These are phyloP conservation scores for Tolypocladium album DNA, from an alignment of 2,329 filamentous ascomycete species.

Conservation along the genomic window DNA sequence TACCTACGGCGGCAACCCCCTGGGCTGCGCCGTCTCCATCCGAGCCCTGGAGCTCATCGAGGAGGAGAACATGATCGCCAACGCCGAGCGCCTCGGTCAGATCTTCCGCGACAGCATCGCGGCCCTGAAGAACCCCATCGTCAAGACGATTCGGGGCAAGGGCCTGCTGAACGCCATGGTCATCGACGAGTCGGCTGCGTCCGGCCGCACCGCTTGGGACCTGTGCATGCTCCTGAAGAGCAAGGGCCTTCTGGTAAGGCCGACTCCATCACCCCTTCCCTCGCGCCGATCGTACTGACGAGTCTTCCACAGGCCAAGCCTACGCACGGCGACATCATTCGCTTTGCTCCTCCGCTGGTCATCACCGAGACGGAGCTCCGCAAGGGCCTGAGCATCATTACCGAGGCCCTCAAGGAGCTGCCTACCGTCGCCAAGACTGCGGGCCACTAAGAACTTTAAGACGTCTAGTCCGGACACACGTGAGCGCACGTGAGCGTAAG, in stretches of 20 bases:
- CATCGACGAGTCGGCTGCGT: constrained; percentile 81
- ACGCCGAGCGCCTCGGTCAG: constrained; percentile 70
- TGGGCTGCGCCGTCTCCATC: constrained; percentile 92
- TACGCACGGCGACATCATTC: constrained; percentile 96
- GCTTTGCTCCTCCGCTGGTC: constrained; percentile 89
- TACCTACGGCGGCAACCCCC: constrained; percentile 95
- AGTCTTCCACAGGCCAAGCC: constrained; percentile 67
- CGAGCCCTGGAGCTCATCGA: constrained; percentile 87
- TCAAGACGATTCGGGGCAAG: constrained; percentile 79
- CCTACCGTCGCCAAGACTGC: constrained; percentile 41
- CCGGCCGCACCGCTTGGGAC: constrained; percentile 88
- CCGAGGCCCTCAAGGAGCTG: constrained; percentile 71
- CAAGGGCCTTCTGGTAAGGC: constrained; percentile 79
- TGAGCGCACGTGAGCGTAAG: constrained; percentile 10
- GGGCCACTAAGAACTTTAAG: constrained; percentile 18
- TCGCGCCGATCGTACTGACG: not conserved
- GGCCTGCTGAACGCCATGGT: constrained; percentile 92
- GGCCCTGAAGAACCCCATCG: constrained; percentile 67
- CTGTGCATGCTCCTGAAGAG: constrained; percentile 90
- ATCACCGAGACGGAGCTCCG: constrained; percentile 83
- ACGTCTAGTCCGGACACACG: not conserved
- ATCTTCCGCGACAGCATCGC: constrained; percentile 71
- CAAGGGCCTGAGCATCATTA: constrained; percentile 68
- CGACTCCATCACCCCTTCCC: constrained; percentile 5
- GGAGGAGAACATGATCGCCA: constrained; percentile 79